Conservation (phyloP, 2,329 filamentous ascomycete species). For the Cladobotryum protrusum region DNA sequence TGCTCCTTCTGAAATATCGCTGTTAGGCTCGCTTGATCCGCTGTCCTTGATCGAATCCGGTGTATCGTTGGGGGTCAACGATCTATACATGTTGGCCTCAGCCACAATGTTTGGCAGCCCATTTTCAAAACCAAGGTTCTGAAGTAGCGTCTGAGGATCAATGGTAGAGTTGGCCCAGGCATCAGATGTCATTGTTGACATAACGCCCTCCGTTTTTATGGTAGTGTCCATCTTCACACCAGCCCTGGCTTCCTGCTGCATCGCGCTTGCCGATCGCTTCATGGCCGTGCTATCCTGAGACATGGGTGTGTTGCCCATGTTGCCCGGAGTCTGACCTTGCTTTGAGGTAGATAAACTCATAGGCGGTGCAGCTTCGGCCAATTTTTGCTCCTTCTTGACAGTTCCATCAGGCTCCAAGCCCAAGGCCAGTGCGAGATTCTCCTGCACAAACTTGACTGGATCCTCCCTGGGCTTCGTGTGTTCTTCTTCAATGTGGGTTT, state of each 20-base stretch:
- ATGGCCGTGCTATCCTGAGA: constrained; percentile 42
- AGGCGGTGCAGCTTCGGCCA: constrained; percentile 23
- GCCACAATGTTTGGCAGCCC: constrained; percentile 40
- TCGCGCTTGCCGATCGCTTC: constrained; percentile 44
- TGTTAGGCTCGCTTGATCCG: constrained; percentile 53
- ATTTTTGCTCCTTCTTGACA: constrained; percentile 29
- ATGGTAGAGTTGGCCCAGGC: constrained; percentile 41
- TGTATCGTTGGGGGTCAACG: constrained; percentile 56
- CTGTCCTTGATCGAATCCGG: constrained; percentile 59
- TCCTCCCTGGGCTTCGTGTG: constrained; percentile 51
- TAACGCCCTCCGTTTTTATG: constrained; percentile 22
- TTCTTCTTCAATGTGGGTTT: constrained; percentile 51
- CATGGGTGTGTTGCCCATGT: constrained; percentile 41
- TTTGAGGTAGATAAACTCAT: constrained; percentile 41
- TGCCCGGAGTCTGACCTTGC: constrained; percentile 42
- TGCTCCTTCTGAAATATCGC: constrained; percentile 53
- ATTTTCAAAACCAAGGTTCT: constrained; percentile 28
- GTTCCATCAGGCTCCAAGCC: constrained; percentile 48
- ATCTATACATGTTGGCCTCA: constrained; percentile 48
- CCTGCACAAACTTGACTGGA: constrained; percentile 46
- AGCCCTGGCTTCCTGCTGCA: constrained; percentile 30
- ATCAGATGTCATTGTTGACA: constrained; percentile 15
- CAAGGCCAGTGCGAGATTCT: constrained; percentile 42
- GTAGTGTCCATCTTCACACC: constrained; percentile 24
- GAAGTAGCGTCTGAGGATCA: constrained; percentile 40